Base-by-base conservation (phyloP, 2,329 filamentous ascomycete genomes). In the Cordyceps javanica region DNA sequence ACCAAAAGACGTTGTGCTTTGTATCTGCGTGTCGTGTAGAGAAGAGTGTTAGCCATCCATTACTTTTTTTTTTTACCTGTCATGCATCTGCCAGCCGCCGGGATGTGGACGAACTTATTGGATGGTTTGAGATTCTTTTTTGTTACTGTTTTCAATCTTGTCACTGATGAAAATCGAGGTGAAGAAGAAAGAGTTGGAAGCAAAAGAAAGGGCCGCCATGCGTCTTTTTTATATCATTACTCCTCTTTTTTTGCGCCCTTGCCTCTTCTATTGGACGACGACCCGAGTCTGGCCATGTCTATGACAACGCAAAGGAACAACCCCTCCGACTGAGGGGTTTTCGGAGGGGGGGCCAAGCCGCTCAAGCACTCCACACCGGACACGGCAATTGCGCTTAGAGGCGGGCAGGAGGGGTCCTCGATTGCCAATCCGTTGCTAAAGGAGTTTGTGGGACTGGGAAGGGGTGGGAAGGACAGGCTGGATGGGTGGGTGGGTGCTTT, bases 261-360 rank as follows among this genome's bases (percentile, higher is more conserved):
- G 14, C 41, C 34, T 38, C 5, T 11, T 41, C n/a, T 23, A 53
- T 53, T 53, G 50, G 50, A 39, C 23, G 5, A 30, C 28, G 10
- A 32, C 28, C 45, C 16, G 23, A 41, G n/a, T 19, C n/a, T 41
- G 10, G 26, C 50, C 50, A 23, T 3, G 11, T 42, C 36, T 10
- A 34, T 38, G 30, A 48, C 30, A 38, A 21, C 53, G 21, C n/a
- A 36, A n/a, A 38, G 39, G 28, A 34, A 53, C 38, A 45, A 54
- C 28, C 41, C 28, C 51, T 54, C 51, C 39, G 39, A 56, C 28
- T 56, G 44, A 56, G 54, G 54, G 44, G 54, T 49, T 45, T 54
- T 39, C 16, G 39, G 51, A 54, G 51, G 50, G 38, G 23, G 28
- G 51, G 14, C 34, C 48, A 38, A 34, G 30, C 45, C 45, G 21